Percentiles rank a stretch among this genome's conserved stretches.
Conservation (phyloP, 345 rosid genomes). For the Melaleuca quinquenervia region DNA sequence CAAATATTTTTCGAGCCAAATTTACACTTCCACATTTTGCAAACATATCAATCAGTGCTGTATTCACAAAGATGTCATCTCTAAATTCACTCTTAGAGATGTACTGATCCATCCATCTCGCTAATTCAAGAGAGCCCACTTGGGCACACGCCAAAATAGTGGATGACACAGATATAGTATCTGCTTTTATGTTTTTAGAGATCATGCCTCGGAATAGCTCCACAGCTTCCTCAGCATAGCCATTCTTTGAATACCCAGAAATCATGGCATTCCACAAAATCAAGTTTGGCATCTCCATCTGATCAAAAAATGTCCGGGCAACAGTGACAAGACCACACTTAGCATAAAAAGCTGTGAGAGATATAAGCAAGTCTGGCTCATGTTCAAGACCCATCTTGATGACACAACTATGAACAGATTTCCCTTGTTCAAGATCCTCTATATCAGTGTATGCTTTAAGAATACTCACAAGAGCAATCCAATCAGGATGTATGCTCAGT, state of each 20-base stretch:
- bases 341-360: conserved; percentile 10
- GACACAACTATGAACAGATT: conserved; percentile 3
- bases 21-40: conserved; percentile 8
- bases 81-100: conserved; percentile 1
- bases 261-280: conserved; percentile 14
- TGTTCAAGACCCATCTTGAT: conserved; percentile 8
- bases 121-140: conserved; percentile 9
- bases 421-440: conserved; percentile 7
- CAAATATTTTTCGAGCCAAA: conserved; percentile 3
- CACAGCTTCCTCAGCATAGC: conserved; percentile 11
- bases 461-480: conserved; percentile 10
- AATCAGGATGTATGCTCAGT: conserved; percentile 1
- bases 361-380: conserved; percentile 13
- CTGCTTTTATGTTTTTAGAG: not conserved
- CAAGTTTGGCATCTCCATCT: conserved; percentile 7
- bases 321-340: conserved; percentile 3
- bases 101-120: conserved; percentile 7
- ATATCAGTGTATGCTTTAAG: conserved; percentile 10
- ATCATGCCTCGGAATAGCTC: conserved; percentile 7
- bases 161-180: conserved; percentile 7
- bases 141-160: conserved; percentile 10
- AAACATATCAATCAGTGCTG: conserved; percentile 12
- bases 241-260: conserved; percentile 13
- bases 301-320: conserved; percentile 6
- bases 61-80: not conserved